Evolutionary conservation across 805 yeast genomes (phyloP).

Genomic region (Candida silvicultrix): DNA sequence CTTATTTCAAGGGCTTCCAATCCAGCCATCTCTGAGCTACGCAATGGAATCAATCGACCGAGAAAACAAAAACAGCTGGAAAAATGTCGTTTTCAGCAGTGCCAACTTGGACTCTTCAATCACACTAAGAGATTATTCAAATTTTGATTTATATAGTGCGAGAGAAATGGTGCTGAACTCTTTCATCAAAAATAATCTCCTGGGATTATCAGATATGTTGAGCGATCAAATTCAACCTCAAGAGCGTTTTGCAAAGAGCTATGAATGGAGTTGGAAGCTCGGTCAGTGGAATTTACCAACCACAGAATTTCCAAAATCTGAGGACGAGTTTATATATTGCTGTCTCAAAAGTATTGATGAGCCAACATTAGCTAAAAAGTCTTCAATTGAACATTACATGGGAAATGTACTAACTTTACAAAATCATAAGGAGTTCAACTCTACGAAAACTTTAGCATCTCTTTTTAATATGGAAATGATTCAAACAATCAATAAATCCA

Average conservation of each 20-base stretch:
- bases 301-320: slow-evolving; percentile 29
- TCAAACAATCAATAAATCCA: background rate
- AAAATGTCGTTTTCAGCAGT: slow-evolving; percentile 45
- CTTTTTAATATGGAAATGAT: slow-evolving; percentile 10
- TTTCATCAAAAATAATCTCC: slow-evolving; percentile 44
- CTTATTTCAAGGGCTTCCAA: slow-evolving; percentile 58
- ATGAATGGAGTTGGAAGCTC: slow-evolving; percentile 72
- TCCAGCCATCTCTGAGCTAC: slow-evolving; percentile 43
- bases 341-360: slow-evolving; percentile 40
- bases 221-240: slow-evolving; percentile 17
- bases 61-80: slow-evolving; percentile 27
- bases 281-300: slow-evolving; percentile 70
- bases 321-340: slow-evolving; percentile 42
- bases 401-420: slow-evolving; percentile 3
- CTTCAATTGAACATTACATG: slow-evolving; percentile 9
- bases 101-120: slow-evolving; percentile 47
- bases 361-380: slow-evolving; percentile 25
- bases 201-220: slow-evolving; percentile 49
- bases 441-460: slow-evolving; percentile 5
- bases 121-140: slow-evolving; percentile 5
- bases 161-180: slow-evolving; percentile 26
- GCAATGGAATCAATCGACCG: slow-evolving; percentile 38
- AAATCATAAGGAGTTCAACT: background rate
- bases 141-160: background rate
- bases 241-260: slow-evolving; percentile 24